Conservation (phyloP, 306 rosid genomes). For the Lagenaria siceraria region DNA sequence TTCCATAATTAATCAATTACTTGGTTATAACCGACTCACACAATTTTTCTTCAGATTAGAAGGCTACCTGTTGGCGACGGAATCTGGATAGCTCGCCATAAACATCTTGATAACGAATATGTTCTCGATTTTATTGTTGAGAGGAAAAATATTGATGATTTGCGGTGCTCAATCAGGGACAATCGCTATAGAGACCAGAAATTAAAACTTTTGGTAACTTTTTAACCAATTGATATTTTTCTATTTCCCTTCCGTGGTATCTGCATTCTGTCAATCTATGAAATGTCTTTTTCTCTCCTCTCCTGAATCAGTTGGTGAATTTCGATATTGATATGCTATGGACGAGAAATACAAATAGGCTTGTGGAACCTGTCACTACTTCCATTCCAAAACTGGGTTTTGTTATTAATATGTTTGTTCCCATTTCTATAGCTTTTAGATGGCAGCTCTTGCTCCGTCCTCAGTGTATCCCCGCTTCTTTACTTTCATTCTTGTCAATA, state of each 20-base stretch:
- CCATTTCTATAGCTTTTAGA: neutral
- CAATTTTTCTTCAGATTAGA: constrained; percentile 47
- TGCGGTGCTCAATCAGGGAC: constrained; percentile 88
- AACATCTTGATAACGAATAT: constrained; percentile 52
- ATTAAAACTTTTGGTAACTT: constrained; percentile 68
- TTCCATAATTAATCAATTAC: neutral
- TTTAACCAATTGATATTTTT: constrained; percentile 3
- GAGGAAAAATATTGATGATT: constrained; percentile 74
- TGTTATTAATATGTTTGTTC: neutral
- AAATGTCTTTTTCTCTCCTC: neutral
- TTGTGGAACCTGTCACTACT: neutral
- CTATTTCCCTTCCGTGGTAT: neutral
- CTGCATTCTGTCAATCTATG: neutral
- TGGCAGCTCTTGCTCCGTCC: neutral
- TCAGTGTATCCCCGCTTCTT: neutral
- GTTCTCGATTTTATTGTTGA: constrained; percentile 94
- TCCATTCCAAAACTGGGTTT: neutral
- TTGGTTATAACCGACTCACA: constrained; percentile 1
- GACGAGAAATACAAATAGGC: neutral
- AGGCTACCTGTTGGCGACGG: constrained; percentile 93
- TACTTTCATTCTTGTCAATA: neutral
- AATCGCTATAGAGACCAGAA: constrained; percentile 91
- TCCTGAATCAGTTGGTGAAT: neutral
- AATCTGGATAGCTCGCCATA: constrained; percentile 91
- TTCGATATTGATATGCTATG: neutral